These are phyloP conservation scores for Daldinia childiae DNA, from an alignment of 495 filamentous ascomycete genomes.

Conservation along the genomic window DNA sequence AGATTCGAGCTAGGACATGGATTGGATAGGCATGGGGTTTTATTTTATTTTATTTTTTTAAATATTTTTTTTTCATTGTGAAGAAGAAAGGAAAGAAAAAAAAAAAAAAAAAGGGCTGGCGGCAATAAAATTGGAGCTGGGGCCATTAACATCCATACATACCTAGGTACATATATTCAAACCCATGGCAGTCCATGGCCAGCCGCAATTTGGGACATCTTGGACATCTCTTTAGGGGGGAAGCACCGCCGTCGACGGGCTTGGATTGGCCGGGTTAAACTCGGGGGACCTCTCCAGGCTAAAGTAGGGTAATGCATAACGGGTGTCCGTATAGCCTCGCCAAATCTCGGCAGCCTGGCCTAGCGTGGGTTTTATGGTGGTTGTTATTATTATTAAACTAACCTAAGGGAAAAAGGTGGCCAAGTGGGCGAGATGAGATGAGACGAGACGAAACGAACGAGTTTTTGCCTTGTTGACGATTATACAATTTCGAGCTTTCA, in stretches of 20 bases:
- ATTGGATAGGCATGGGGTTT: background rate
- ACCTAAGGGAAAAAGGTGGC: background rate
- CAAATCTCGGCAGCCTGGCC: slow-evolving; percentile 39
- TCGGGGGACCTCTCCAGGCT: slow-evolving; percentile 45
- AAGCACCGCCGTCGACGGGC: slow-evolving; percentile 11
- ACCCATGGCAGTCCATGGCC: slow-evolving; percentile 7
- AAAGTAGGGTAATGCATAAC: slow-evolving; percentile 44
- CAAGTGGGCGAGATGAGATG: background rate
- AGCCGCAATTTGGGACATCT: slow-evolving; percentile 37
- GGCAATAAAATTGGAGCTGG: slow-evolving; percentile 38
- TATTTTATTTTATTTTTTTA: background rate
- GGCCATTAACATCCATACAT: background rate
- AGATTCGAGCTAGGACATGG: slow-evolving; percentile 37
- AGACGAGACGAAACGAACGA: background rate
- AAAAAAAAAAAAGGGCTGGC: slow-evolving; percentile 18
- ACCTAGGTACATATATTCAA: background rate
- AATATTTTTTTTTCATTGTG: too few relatives aligned
- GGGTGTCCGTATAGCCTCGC: slow-evolving; percentile 39
- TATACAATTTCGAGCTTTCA: background rate
- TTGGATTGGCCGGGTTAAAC: slow-evolving; percentile 49
- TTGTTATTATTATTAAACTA: slow-evolving; percentile 18
- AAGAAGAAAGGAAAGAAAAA: background rate
- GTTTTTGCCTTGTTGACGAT: background rate
- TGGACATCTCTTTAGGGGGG: slow-evolving; percentile 2
- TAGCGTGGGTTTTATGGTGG: slow-evolving; percentile 15